Evolutionary conservation across 129 eudicot species (phyloP).

Genomic region (Heracleum sosnowskyi): DNA sequence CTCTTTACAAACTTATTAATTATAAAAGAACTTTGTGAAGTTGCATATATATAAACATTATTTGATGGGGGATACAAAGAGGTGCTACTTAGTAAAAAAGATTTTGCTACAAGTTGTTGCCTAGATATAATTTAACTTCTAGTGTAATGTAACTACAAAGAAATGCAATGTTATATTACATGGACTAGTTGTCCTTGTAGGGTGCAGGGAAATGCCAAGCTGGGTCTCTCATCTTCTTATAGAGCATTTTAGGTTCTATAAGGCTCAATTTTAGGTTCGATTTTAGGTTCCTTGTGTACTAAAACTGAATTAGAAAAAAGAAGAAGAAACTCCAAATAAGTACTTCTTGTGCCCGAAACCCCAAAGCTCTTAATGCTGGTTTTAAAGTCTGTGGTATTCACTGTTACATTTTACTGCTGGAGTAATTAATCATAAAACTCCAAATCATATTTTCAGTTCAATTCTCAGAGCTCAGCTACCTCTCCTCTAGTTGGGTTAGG

Average conservation of each 20-base stretch:
- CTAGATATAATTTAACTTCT: neutral
- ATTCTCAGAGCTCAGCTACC: slow-evolving; percentile 64
- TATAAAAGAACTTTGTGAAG: neutral
- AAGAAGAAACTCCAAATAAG: neutral
- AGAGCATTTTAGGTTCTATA: too few relatives aligned
- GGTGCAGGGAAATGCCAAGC: neutral
- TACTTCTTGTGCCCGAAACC: neutral
- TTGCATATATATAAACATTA: neutral
- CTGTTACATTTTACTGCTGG: neutral
- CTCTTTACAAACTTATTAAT: neutral
- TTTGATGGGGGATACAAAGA: neutral
- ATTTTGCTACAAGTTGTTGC: neutral
- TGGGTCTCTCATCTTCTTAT: neutral
- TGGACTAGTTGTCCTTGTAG: neutral
- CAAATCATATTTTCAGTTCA: slow-evolving; percentile 50
- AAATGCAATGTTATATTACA: neutral
- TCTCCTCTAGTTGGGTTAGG: slow-evolving; percentile 63
- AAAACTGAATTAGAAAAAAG: neutral
- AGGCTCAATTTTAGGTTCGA: too few relatives aligned
- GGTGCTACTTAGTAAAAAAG: neutral
- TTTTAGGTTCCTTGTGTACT: neutral
- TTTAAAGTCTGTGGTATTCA: neutral
- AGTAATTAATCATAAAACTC: slow-evolving; percentile 1
- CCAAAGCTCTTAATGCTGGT: neutral
- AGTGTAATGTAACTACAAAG: neutral